Conservation (phyloP, 345 rosid species). For the Populus ilicifolia region DNA sequence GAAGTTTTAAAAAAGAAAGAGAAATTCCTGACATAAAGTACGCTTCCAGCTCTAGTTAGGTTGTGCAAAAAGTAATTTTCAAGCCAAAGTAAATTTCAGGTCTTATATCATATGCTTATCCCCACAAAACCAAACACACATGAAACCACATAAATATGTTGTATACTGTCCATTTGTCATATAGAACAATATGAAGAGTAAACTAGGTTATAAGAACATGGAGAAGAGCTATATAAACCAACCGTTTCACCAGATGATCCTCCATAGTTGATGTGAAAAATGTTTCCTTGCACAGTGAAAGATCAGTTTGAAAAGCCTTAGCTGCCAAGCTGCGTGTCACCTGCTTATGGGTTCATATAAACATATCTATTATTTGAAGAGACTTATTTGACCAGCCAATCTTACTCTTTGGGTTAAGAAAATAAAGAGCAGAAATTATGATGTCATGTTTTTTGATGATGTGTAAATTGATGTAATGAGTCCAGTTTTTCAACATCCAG, state of each 20-base stretch:
- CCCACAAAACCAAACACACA: background rate
- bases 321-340: slow-evolving; percentile 88
- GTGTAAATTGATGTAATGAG: background rate
- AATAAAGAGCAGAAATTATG: background rate
- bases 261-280: slow-evolving; percentile 77
- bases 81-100: background rate
- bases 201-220: background rate
- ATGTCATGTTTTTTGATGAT: background rate
- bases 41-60: background rate
- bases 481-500: background rate
- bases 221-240: slow-evolving; percentile 18
- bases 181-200: slow-evolving; percentile 13
- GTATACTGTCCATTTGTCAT: slow-evolving; percentile 2
- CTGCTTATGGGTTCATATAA: slow-evolving; percentile 34
- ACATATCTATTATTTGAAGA: background rate
- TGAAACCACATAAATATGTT: background rate
- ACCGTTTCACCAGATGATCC: slow-evolving; percentile 70
- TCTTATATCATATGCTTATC: background rate
- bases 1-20: background rate
- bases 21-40: background rate
- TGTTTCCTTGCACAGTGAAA: slow-evolving; percentile 81
- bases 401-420: background rate
- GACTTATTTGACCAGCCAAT: background rate
- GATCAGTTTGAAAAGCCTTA: slow-evolving; percentile 75
- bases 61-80: background rate